Conservation (phyloP, 1,284 basidiomycete species). For the Ganoderma meredithae region DNA sequence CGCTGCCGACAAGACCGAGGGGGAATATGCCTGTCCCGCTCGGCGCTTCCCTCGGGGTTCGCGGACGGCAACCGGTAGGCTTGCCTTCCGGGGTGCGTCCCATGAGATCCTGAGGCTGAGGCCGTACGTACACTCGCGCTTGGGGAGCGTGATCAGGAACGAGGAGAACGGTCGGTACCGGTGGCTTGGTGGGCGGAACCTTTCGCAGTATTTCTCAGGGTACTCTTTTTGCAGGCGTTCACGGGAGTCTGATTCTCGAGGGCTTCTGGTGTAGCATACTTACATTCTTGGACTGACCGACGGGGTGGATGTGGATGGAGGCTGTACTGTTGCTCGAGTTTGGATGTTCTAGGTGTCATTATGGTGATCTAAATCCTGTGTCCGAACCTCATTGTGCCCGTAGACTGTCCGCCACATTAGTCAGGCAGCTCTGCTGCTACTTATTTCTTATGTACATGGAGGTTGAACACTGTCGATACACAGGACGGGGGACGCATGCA, state of each 20-base stretch:
- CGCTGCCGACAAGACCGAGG: constrained; percentile 25
- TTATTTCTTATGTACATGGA: constrained; percentile 1
- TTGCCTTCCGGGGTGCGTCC: constrained; percentile 37
- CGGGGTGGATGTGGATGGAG: neutral
- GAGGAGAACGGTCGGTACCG: constrained; percentile 11
- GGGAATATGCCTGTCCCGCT: constrained; percentile 24
- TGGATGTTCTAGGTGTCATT: constrained; percentile 10
- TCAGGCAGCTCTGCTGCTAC: neutral
- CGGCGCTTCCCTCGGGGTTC: constrained; percentile 29
- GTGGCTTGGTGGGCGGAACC: constrained; percentile 7
- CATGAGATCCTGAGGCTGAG: constrained; percentile 2
- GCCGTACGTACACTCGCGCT: neutral
- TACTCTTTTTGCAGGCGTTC: neutral
- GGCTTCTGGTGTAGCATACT: neutral
- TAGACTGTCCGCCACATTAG: constrained; percentile 9
- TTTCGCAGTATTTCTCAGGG: neutral
- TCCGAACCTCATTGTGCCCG: constrained; percentile 14
- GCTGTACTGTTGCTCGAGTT: constrained; percentile 11
- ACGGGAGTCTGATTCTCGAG: neutral
- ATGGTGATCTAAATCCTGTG: constrained; percentile 23
- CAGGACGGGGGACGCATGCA: constrained; percentile 12
- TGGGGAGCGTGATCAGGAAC: neutral
- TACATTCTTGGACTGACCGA: neutral
- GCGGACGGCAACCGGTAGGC: constrained; percentile 36
- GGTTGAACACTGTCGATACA: neutral